A percentile compares a stretch with the other conserved stretches of the same genome.
Conservation (phyloP, 2,329 filamentous ascomycete species). For the Zasmidium cellare region DNA sequence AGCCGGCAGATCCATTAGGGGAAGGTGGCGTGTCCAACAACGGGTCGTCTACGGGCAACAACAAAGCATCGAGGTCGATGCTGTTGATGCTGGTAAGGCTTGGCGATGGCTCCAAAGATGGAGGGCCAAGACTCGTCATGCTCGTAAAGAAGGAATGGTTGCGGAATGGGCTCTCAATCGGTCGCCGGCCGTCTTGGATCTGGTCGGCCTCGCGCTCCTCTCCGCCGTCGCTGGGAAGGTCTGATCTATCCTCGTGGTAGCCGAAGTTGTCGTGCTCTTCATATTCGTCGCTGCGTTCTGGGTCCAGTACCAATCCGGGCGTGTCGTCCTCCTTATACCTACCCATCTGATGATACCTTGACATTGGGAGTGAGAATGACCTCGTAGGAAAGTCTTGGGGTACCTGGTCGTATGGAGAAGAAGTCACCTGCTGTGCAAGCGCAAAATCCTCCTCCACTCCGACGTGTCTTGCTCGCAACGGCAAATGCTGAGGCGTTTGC, state of each 20-base stretch:
- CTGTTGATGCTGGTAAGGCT: slow-evolving; percentile 28
- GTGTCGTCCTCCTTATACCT: slow-evolving; percentile 42
- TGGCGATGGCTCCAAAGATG: slow-evolving; percentile 20
- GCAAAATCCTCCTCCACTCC: slow-evolving; percentile 26
- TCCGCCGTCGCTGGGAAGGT: not conserved
- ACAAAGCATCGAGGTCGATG: slow-evolving; percentile 37
- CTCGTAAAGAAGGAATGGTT: slow-evolving; percentile 20
- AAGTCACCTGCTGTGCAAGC: slow-evolving; percentile 19
- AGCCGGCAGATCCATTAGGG: slow-evolving; percentile 30
- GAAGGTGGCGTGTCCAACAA: slow-evolving; percentile 37
- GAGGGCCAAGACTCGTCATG: slow-evolving; percentile 9
- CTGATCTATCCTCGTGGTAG: not conserved
- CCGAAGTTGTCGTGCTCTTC: too few relatives aligned
- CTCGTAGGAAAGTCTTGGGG: slow-evolving; percentile 8
- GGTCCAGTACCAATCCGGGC: not conserved
- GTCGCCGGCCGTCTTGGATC: slow-evolving; percentile 4
- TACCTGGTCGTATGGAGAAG: slow-evolving; percentile 18
- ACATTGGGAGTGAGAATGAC: slow-evolving; percentile 19
- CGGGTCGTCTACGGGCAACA: slow-evolving; percentile 46
- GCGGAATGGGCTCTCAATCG: slow-evolving; percentile 29
- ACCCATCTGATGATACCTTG: slow-evolving; percentile 53
- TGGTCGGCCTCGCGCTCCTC: not conserved
- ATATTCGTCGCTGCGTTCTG: not conserved
- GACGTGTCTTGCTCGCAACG: slow-evolving; percentile 26
- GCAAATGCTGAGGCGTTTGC: slow-evolving; percentile 41